Conservation (phyloP, 306 rosid genomes). For the Inga laurina region DNA sequence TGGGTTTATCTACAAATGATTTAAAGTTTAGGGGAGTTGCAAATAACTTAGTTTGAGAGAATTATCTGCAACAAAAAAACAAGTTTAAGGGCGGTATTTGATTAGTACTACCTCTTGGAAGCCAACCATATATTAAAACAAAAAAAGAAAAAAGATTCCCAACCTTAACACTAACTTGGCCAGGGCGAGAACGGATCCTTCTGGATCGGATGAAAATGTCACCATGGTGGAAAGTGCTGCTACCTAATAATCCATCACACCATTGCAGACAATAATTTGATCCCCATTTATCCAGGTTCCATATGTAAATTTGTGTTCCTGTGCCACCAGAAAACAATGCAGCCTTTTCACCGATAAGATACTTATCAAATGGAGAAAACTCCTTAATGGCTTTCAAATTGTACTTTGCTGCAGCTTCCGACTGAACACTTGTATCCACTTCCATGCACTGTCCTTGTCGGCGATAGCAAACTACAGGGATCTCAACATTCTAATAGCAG, state of each 20-base stretch:
- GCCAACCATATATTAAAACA: background rate
- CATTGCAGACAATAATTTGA: conserved; percentile 53
- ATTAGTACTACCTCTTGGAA: background rate
- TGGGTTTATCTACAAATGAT: background rate
- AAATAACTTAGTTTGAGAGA: background rate
- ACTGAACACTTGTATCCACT: conserved; percentile 45
- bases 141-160: background rate
- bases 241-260: conserved; percentile 45
- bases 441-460: conserved; percentile 54
- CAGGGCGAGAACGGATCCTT: conserved; percentile 61
- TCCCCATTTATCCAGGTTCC: conserved; percentile 66
- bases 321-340: conserved; percentile 46
- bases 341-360: conserved; percentile 60
- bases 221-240: conserved; percentile 57
- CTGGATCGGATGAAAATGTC: conserved; percentile 49
- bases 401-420: conserved; percentile 48
- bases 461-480: conserved; percentile 53
- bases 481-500: conserved; percentile 59
- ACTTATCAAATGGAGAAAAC: conserved; percentile 57
- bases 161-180: conserved; percentile 57
- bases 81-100: background rate
- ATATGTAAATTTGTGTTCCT: conserved; percentile 61
- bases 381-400: conserved; percentile 55
- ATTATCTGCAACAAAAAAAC: background rate
- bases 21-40: background rate